A percentile compares a stretch with the other conserved stretches of the same genome.
These are phyloP conservation scores for Naganishia sp. DNA, from an alignment of 1,284 basidiomycete genomes.

Conservation along the genomic window DNA sequence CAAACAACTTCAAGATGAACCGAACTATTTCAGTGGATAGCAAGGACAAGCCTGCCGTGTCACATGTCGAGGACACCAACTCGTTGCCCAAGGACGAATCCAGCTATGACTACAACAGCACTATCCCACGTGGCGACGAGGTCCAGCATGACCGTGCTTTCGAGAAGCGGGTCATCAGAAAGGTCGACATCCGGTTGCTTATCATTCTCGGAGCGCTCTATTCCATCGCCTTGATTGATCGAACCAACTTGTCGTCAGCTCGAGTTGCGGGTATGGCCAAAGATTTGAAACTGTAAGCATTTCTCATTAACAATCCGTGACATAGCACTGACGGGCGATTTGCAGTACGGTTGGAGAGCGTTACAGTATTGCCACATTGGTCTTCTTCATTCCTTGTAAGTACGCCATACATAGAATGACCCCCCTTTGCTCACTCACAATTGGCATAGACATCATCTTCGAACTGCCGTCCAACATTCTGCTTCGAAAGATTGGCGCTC, in stretches of 20 bases:
- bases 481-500: constrained; percentile 50
- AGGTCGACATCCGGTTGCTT: constrained; percentile 30
- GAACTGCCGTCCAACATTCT: constrained; percentile 45
- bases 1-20: constrained; percentile 18
- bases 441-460: constrained; percentile 50
- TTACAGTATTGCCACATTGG: constrained; percentile 48
- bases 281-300: constrained; percentile 24
- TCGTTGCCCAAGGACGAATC: constrained; percentile 2
- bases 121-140: not conserved
- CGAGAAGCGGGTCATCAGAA: constrained; percentile 31
- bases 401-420: not conserved
- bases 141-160: constrained; percentile 10
- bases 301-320: not conserved
- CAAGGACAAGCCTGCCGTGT: constrained; percentile 27
- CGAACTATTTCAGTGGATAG: constrained; percentile 17
- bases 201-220: constrained; percentile 33
- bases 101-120: constrained; percentile 1
- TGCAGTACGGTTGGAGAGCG: constrained; percentile 45
- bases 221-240: constrained; percentile 33
- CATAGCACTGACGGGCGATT: not conserved
- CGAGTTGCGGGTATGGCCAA: constrained; percentile 30
- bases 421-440: not conserved
- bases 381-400: constrained; percentile 50
- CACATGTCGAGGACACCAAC: constrained; percentile 21
- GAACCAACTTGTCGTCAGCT: constrained; percentile 31